These are phyloP conservation scores for Canavalia ensiformis DNA, from an alignment of 306 rosid species.

Conservation along the genomic window DNA sequence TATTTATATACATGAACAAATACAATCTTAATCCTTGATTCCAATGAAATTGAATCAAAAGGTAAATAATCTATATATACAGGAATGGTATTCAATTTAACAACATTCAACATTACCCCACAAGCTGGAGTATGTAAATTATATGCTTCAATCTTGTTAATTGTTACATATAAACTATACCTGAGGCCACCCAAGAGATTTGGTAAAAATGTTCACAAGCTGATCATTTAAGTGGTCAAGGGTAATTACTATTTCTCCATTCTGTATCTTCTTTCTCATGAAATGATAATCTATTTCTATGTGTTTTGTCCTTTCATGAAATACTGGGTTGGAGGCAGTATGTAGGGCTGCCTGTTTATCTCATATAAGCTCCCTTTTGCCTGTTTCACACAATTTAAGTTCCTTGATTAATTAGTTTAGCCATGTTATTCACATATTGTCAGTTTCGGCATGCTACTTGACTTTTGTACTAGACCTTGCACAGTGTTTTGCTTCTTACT, in stretches of 20 bases:
- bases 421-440: neutral
- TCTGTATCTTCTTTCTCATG: neutral
- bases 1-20: neutral
- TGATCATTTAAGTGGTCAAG: neutral
- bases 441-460: neutral
- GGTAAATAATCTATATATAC: neutral
- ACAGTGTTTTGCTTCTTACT: too few species aligned
- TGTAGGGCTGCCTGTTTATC: too few species aligned
- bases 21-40: neutral
- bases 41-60: neutral
- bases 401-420: neutral
- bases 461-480: neutral
- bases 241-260: neutral
- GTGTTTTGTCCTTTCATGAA: neutral
- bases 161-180: neutral
- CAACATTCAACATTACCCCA: neutral
- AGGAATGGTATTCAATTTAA: neutral
- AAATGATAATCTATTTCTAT: too few species aligned
- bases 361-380: neutral
- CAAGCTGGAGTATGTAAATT: neutral
- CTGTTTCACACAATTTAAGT: neutral
- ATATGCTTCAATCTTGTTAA: neutral
- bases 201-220: neutral
- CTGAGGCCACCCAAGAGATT: neutral
- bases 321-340: neutral